phyloP scores from a whole-genome alignment of 2,329 filamentous ascomycete genomes.

The Pestalotiopsis sp. region DNA sequence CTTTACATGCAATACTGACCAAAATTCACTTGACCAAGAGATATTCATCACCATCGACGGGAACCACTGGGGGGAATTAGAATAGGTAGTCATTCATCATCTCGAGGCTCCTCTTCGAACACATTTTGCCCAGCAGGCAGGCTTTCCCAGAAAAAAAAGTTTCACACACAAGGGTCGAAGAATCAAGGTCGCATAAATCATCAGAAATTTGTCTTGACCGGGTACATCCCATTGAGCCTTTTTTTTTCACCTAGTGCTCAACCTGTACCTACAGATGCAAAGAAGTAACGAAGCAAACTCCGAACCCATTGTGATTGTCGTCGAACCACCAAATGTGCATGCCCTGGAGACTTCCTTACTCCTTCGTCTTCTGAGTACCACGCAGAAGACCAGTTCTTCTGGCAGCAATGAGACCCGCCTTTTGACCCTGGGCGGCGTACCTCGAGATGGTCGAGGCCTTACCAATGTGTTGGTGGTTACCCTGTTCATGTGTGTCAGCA shows the following conservation, averaged over 20 bases:
- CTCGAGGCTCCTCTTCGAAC: neutral
- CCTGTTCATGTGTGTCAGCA: conserved; percentile 56
- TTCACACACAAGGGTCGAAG: conserved; percentile 9
- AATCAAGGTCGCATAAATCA: conserved; percentile 13
- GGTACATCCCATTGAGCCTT: conserved; percentile 40
- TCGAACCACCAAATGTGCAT: conserved; percentile 38
- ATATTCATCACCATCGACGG: neutral
- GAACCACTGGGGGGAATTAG: neutral
- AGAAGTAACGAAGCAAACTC: conserved; percentile 63
- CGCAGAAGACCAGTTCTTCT: conserved; percentile 99
- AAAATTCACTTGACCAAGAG: neutral
- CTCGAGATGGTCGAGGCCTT: conserved; percentile 99
- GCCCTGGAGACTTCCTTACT: conserved; percentile 59
- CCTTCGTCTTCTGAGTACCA: conserved; percentile 99
- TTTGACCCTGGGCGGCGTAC: conserved; percentile 97
- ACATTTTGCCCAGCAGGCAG: neutral
- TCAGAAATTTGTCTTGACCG: conserved; percentile 29
- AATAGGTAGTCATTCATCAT: neutral
- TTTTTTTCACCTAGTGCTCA: conserved; percentile 36
- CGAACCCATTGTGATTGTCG: conserved; percentile 58
- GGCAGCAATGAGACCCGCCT: conserved; percentile 99
- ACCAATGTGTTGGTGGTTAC: conserved; percentile 99
- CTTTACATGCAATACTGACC: no score
- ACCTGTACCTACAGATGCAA: conserved; percentile 58
- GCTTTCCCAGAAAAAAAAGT: neutral